Percentiles rank a stretch among this genome's conserved stretches.
Evolutionary conservation across 805 yeast genomes (phyloP).

Genomic region (Candida parachauliodes): DNA sequence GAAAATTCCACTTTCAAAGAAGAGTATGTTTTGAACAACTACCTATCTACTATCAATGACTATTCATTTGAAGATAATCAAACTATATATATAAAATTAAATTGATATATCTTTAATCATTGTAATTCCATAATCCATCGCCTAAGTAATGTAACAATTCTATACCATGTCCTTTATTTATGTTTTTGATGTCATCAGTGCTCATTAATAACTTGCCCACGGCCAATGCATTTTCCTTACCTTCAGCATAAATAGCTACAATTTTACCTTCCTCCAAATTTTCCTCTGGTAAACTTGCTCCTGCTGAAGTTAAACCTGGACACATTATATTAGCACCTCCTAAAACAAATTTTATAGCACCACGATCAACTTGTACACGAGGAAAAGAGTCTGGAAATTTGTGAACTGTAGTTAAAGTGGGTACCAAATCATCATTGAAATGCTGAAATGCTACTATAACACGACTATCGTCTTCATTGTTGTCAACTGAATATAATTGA

Average conservation of each 20-base stretch:
- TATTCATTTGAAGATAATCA: slow-evolving; percentile 18
- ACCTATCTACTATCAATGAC: slow-evolving; percentile 24
- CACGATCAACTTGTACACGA: slow-evolving; percentile 85
- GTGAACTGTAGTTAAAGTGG: slow-evolving; percentile 72
- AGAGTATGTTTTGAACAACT: slow-evolving; percentile 25
- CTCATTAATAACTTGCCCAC: slow-evolving; percentile 86
- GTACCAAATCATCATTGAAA: slow-evolving; percentile 67
- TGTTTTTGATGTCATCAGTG: slow-evolving; percentile 78
- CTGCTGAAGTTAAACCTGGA: slow-evolving; percentile 85
- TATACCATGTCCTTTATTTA: slow-evolving; percentile 86
- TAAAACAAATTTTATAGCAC: slow-evolving; percentile 92
- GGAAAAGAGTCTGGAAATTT: slow-evolving; percentile 83
- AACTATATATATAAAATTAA: slow-evolving; percentile 13
- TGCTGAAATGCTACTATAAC: slow-evolving; percentile 79
- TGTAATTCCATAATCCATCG: slow-evolving; percentile 79
- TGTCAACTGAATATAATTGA: slow-evolving; percentile 69
- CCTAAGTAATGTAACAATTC: slow-evolving; percentile 82
- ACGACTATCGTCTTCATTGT: slow-evolving; percentile 19
- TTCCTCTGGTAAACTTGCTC: slow-evolving; percentile 78
- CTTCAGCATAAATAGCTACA: slow-evolving; percentile 86
- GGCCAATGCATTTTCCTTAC: slow-evolving; percentile 87
- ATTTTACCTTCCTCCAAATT: slow-evolving; percentile 63
- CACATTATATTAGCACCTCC: slow-evolving; percentile 98
- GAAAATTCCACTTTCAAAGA: neutral
- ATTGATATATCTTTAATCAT: slow-evolving; percentile 30